Percentiles rank a stretch among this genome's conserved stretches.
Conservation (phyloP, 2,329 filamentous ascomycete genomes). For the Torrubiella hemipterigena region DNA sequence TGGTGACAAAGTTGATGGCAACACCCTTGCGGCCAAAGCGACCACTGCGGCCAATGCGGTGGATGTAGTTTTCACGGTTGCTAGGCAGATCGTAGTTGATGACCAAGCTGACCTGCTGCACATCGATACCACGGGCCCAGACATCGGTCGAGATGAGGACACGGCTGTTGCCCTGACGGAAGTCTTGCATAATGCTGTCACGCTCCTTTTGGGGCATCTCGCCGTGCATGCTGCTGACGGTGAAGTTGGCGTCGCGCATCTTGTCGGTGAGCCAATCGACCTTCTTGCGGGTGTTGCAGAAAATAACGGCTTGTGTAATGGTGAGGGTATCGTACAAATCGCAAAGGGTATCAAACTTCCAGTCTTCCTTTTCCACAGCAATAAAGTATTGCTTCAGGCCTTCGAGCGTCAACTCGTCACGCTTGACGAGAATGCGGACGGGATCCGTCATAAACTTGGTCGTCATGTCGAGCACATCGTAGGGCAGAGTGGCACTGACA, state of each 20-base stretch:
- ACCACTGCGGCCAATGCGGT: slow-evolving; percentile 91
- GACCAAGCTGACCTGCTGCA: slow-evolving; percentile 94
- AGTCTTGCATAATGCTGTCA: slow-evolving; percentile 99
- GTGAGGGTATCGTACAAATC: slow-evolving; percentile 98
- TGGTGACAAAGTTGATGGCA: slow-evolving; percentile 98
- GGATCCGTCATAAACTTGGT: slow-evolving; percentile 99
- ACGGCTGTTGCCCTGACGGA: slow-evolving; percentile 89
- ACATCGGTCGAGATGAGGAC: slow-evolving; percentile 97
- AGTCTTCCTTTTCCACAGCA: slow-evolving; percentile 97
- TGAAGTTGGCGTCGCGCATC: slow-evolving; percentile 98
- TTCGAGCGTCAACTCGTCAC: slow-evolving; percentile 95
- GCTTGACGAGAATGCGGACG: slow-evolving; percentile 92
- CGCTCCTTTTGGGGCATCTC: slow-evolving; percentile 98
- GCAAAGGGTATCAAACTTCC: slow-evolving; percentile 98
- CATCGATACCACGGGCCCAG: slow-evolving; percentile 96
- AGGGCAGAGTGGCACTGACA: slow-evolving; percentile 89
- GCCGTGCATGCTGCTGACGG: slow-evolving; percentile 95
- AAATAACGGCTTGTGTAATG: slow-evolving; percentile 97
- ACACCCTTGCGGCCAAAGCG: slow-evolving; percentile 97
- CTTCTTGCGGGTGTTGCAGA: slow-evolving; percentile 98
- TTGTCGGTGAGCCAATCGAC: slow-evolving; percentile 99
- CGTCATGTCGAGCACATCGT: slow-evolving; percentile 98
- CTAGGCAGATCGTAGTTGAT: slow-evolving; percentile 98
- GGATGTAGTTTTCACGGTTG: slow-evolving; percentile 99
- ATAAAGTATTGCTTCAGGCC: slow-evolving; percentile 99